Evolutionary conservation across 2,329 filamentous ascomycete genomes (phyloP), one percentile per base, ranked within the genome.

Genomic region (Aspergillus intermedius): DNA sequence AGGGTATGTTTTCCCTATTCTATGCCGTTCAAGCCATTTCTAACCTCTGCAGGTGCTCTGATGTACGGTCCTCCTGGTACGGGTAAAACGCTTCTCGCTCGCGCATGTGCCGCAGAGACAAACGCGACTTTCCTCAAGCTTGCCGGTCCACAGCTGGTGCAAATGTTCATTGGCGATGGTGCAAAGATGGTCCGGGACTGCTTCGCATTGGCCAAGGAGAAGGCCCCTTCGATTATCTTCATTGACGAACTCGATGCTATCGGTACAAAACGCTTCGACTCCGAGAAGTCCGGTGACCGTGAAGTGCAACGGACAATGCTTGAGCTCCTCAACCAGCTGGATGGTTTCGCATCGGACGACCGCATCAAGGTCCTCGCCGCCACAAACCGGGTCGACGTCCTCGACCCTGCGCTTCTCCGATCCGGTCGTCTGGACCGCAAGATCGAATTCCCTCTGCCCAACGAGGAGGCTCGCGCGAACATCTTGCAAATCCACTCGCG

Each of bases 141-240:
- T 49, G 93, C 93, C 52, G 93, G 93, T 45, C 93, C 94, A 4
- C 93, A 98, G 73, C 83, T 98, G 35, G 93, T 98, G 25, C 93
- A 98, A 71, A 98, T 97, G 93, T 98, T 97, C 70, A 98, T 98
- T 37, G 93, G 93, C 68, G 94, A 98, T 60, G 93, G 93, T 63
- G 93, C 94, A 40, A 98, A 98, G 74, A 81, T 98, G 25, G 93
- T 98, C 39, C 87, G 93, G 50, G 93, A 98, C 74, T 95, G 89
- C 73, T 98, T 98, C 68, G 93, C 93, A 2, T 78, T 98, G 12
- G 93, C 93, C 47, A 98, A 98, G 71, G 93, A 98, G 73, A 98
- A 98, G 78, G 93, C 93, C 0, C 94, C 93, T 0, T 90, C 93
- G 50, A 98, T 98, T 71, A 98, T 98, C 71, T 98, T 98, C 78